Conservation (phyloP, 1,139 yeast genomes). For the Hansenula lynferdii region DNA sequence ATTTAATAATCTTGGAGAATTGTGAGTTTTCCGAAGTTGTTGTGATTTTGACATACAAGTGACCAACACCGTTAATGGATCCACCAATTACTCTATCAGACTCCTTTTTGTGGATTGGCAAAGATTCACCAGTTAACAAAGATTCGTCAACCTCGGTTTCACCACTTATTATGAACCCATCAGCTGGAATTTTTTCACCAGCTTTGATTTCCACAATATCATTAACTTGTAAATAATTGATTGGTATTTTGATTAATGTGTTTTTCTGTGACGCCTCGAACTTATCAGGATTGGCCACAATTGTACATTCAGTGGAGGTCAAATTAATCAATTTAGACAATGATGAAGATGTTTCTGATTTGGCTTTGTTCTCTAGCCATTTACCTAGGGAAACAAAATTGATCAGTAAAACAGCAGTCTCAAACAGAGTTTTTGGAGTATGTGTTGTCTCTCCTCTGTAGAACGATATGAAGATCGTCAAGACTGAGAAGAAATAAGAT, state of each 20-base stretch:
- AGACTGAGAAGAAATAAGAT: slow-evolving; percentile 69
- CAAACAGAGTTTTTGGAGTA: slow-evolving; percentile 77
- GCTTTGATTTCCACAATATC: slow-evolving; percentile 80
- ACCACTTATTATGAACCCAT: slow-evolving; percentile 77
- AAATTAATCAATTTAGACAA: slow-evolving; percentile 73
- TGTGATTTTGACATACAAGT: slow-evolving; percentile 63
- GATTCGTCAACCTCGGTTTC: slow-evolving; percentile 85
- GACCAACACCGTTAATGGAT: slow-evolving; percentile 77
- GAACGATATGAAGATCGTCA: slow-evolving; percentile 46
- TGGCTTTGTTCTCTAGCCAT: slow-evolving; percentile 86
- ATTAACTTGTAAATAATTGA: slow-evolving; percentile 71
- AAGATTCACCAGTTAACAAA: slow-evolving; percentile 83
- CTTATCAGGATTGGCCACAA: slow-evolving; percentile 34
- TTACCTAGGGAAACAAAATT: slow-evolving; percentile 85
- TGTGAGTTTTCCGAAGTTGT: slow-evolving; percentile 80
- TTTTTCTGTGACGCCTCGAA: slow-evolving; percentile 11
- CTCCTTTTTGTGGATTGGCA: slow-evolving; percentile 57
- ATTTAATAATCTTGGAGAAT: slow-evolving; percentile 76
- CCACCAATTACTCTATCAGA: slow-evolving; percentile 84
- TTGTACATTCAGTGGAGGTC: slow-evolving; percentile 73
- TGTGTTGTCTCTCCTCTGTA: slow-evolving; percentile 21
- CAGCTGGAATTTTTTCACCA: slow-evolving; percentile 89
- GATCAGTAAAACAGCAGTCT: slow-evolving; percentile 81
- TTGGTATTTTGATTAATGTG: slow-evolving; percentile 38
- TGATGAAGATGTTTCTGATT: slow-evolving; percentile 90